Evolutionary conservation across 257 asterid genomes (phyloP).

Genomic region (Nyctanthes arbortristis): DNA sequence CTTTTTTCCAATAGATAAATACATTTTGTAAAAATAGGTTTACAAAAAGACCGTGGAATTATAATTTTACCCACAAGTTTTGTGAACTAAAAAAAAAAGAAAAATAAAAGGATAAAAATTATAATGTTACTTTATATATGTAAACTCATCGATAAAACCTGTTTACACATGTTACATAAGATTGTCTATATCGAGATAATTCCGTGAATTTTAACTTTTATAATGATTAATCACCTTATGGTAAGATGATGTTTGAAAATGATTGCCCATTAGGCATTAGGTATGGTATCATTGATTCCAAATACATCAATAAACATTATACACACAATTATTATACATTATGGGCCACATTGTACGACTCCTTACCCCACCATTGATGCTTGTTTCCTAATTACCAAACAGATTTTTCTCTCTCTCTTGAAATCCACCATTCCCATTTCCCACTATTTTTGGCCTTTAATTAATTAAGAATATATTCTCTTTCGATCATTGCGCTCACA

Average conservation of each 20-base stretch:
- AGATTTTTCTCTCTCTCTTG: not conserved
- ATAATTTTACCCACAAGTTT: too few species aligned
- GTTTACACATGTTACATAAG: too few species aligned
- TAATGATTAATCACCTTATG: not conserved
- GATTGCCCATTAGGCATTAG: not conserved
- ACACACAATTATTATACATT: conserved; percentile 16
- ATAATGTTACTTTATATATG: too few species aligned
- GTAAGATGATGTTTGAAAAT: not conserved
- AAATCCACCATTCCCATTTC: not conserved
- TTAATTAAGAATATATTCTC: conserved; percentile 3
- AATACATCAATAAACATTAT: not conserved
- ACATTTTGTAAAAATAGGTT: too few species aligned
- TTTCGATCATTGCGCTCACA: not conserved
- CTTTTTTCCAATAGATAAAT: too few species aligned
- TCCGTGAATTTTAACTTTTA: not conserved
- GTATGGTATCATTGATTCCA: not conserved
- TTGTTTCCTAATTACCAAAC: conserved; percentile 18
- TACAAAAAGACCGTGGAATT: too few species aligned
- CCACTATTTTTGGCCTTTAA: not conserved
- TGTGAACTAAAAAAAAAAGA: too few species aligned
- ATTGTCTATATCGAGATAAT: too few species aligned
- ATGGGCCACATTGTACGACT: conserved; percentile 20
- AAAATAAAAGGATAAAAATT: too few species aligned
- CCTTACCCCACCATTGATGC: conserved; percentile 7
- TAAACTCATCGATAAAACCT: too few species aligned